Percentiles rank a stretch among this genome's conserved stretches.
Conservation (phyloP, 2,329 filamentous ascomycete genomes). For the Colletotrichum sojae region DNA sequence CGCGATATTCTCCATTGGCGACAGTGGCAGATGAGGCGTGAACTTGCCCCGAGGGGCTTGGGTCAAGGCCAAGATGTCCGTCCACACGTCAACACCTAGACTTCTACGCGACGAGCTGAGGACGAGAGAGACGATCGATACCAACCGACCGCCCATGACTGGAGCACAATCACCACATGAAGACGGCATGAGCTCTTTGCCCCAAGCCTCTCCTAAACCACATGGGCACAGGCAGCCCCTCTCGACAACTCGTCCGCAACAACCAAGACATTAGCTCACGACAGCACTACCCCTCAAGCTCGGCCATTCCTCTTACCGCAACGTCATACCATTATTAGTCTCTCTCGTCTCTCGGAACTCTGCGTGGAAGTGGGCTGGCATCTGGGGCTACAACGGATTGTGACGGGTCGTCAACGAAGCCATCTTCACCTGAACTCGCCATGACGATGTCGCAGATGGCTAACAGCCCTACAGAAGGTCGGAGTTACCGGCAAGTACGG, state of each 20-base stretch:
- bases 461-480: slow-evolving; percentile 78
- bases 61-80: background rate
- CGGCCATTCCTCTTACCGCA: background rate
- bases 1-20: slow-evolving; percentile 21
- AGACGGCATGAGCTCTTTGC: background rate
- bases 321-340: background rate
- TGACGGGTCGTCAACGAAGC: slow-evolving; percentile 19
- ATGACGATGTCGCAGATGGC: slow-evolving; percentile 19
- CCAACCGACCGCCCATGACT: slow-evolving; percentile 1
- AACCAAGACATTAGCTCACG: background rate
- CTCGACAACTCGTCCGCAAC: background rate
- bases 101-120: slow-evolving; percentile 14
- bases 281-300: background rate
- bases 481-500: slow-evolving; percentile 98
- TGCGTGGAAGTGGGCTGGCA: background rate
- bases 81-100: background rate
- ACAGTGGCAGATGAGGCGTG: slow-evolving; percentile 23
- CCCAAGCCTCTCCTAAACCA: background rate
- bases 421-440: background rate
- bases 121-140: slow-evolving; percentile 33
- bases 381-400: background rate
- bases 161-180: background rate
- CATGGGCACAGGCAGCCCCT: background rate
- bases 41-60: background rate
- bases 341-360: background rate